Percentiles rank a stretch among this genome's conserved stretches.
Evolutionary conservation across 225 moss, liverwort and hornwort species (phyloP).

Genomic region (Antitrichia curtipendula): DNA sequence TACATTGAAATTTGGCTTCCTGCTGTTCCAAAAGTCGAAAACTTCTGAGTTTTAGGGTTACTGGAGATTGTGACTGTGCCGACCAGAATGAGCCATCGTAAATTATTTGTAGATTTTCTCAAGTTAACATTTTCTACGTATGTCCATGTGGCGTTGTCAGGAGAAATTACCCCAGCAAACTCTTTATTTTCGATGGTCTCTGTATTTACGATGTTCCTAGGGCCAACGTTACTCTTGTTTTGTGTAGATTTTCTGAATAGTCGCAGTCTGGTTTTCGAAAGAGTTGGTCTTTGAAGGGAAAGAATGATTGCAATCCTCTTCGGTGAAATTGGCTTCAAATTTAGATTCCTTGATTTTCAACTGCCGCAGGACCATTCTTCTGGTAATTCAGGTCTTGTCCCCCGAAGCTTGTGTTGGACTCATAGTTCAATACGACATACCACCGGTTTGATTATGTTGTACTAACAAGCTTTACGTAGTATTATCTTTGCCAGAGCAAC

Average conservation of each 20-base stretch:
- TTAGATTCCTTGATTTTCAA: not conserved
- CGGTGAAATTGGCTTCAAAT: not conserved
- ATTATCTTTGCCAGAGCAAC: not conserved
- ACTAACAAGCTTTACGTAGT: not conserved
- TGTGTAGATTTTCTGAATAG: not conserved
- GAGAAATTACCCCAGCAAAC: not conserved
- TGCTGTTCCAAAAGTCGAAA: not conserved
- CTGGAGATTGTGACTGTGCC: not conserved
- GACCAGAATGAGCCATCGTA: not conserved
- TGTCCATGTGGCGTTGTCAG: not conserved
- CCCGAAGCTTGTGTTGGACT: not conserved
- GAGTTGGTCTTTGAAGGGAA: not conserved
- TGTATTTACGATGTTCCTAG: not conserved
- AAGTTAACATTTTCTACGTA: not conserved
- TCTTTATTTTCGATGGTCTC: not conserved
- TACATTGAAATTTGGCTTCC: conserved; percentile 83
- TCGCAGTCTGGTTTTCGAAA: not conserved
- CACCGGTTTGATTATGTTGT: not conserved
- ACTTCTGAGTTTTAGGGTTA: not conserved
- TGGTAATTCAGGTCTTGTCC: not conserved
- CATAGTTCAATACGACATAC: not conserved
- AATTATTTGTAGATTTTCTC: not conserved
- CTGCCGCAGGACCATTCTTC: not conserved
- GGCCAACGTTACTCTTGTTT: not conserved
- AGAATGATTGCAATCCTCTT: not conserved